Conservation (phyloP, 352 stramenopile genomes). For the Globisporangium megalacanthum region DNA sequence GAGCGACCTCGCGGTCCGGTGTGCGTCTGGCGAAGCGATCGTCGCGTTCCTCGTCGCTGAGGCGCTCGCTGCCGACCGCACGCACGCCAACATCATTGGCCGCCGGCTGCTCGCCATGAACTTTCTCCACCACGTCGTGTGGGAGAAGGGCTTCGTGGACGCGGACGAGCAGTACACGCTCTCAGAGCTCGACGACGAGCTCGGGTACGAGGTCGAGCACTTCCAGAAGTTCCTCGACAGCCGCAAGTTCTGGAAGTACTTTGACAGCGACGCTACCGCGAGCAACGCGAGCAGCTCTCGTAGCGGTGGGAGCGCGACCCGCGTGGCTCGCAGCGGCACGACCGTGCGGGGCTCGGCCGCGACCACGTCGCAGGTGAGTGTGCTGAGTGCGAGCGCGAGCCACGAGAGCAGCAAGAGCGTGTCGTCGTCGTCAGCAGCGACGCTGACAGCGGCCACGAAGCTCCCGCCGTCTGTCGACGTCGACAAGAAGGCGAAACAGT, state of each 20-base stretch:
- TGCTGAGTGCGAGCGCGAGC: conserved; percentile 6
- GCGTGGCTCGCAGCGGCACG: conserved; percentile 19
- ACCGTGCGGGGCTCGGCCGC: conserved; percentile 19
- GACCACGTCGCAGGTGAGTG: conserved; percentile 10
- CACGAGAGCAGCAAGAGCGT: background rate
- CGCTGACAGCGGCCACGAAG: background rate
- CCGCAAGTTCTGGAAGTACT: conserved; percentile 78
- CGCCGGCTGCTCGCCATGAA: conserved; percentile 77
- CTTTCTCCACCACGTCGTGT: conserved; percentile 79
- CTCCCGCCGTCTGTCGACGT: conserved; percentile 7
- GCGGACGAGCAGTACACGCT: conserved; percentile 72
- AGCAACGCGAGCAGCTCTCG: conserved; percentile 19
- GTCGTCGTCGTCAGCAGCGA: background rate
- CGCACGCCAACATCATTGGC: conserved; percentile 47
- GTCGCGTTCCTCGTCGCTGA: conserved; percentile 61
- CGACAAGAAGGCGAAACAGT: conserved; percentile 68
- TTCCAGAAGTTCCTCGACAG: conserved; percentile 82
- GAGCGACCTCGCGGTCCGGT: conserved; percentile 54
- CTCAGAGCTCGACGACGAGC: conserved; percentile 45
- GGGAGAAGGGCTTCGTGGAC: conserved; percentile 81
- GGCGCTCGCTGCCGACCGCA: conserved; percentile 40
- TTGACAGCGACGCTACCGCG: conserved; percentile 31
- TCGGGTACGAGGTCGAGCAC: conserved; percentile 60
- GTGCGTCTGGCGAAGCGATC: conserved; percentile 59
- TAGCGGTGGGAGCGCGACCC: conserved; percentile 6